These are phyloP conservation scores for Cordyceps cateniannulata DNA, from an alignment of 2,329 filamentous ascomycete genomes.

Conservation along the genomic window DNA sequence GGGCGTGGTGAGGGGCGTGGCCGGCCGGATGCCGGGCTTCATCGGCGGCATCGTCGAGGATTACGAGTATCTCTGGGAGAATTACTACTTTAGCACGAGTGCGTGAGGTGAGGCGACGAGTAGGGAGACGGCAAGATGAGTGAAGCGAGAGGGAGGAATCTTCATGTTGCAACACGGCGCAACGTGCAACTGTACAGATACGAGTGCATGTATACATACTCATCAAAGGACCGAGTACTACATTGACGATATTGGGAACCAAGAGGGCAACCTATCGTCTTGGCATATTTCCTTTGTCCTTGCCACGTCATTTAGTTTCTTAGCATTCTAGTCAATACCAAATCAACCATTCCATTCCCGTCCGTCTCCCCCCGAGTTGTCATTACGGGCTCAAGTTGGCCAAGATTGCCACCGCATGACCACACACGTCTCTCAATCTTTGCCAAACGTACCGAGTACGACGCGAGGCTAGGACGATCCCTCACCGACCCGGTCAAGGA, in stretches of 20 bases:
- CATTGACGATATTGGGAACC: neutral
- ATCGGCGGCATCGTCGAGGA: slow-evolving; percentile 84
- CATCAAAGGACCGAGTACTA: neutral
- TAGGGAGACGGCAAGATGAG: neutral
- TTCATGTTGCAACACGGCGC: neutral
- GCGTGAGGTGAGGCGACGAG: slow-evolving; percentile 17
- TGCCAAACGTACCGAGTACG: too few species aligned
- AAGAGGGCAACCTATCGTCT: neutral
- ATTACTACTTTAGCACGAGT: slow-evolving; percentile 80
- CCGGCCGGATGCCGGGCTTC: slow-evolving; percentile 71
- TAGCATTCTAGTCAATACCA: neutral
- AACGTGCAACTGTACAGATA: neutral
- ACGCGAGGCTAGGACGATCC: too few species aligned
- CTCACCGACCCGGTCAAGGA: too few species aligned
- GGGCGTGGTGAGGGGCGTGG: slow-evolving; percentile 64
- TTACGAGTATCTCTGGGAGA: slow-evolving; percentile 97
- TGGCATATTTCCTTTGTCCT: neutral
- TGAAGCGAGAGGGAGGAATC: neutral
- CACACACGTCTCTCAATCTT: too few species aligned
- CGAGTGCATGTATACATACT: neutral
- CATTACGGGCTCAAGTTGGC: too few species aligned
- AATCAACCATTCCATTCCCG: too few species aligned
- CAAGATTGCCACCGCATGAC: too few species aligned
- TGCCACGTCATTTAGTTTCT: neutral
- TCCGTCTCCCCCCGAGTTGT: too few species aligned